These are phyloP conservation scores for Aspergillus sojae DNA, from an alignment of 2,329 filamentous ascomycete species.

Conservation along the genomic window DNA sequence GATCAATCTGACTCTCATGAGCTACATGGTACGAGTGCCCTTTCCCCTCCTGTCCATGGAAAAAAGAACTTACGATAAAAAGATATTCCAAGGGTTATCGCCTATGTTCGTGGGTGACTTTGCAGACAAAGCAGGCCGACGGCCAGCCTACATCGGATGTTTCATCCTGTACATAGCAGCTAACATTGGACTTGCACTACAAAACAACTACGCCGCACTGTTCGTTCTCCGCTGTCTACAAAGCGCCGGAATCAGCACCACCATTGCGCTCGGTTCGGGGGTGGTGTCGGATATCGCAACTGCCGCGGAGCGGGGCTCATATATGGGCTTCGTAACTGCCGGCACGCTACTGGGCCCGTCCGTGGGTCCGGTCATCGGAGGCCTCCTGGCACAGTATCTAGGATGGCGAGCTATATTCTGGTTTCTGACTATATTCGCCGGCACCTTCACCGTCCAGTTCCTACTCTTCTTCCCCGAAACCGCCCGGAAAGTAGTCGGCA, in stretches of 20 bases:
- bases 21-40: slow-evolving; percentile 61
- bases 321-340: slow-evolving; percentile 49
- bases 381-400: slow-evolving; percentile 65
- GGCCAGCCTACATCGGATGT: slow-evolving; percentile 56
- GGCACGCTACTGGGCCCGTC: slow-evolving; percentile 59
- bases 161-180: slow-evolving; percentile 53
- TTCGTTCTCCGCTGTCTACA: slow-evolving; percentile 44
- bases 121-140: slow-evolving; percentile 53
- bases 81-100: slow-evolving; percentile 58
- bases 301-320: slow-evolving; percentile 41
- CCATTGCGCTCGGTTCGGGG: slow-evolving; percentile 44
- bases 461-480: slow-evolving; percentile 60
- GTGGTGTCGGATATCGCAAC: slow-evolving; percentile 45
- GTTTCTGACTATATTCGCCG: slow-evolving; percentile 62
- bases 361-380: slow-evolving; percentile 65
- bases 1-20: slow-evolving; percentile 62
- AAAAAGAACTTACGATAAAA: neutral
- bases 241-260: slow-evolving; percentile 44
- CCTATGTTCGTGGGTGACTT: slow-evolving; percentile 56
- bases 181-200: slow-evolving; percentile 44
- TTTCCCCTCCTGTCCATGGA: neutral
- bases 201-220: slow-evolving; percentile 41
- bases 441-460: slow-evolving; percentile 57
- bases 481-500: slow-evolving; percentile 42
- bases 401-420: slow-evolving; percentile 68